Evolutionary conservation across 1,139 yeast species (phyloP), one percentile per base, ranked within the genome.

Genomic region (Debaryomycetaceae sp.): DNA sequence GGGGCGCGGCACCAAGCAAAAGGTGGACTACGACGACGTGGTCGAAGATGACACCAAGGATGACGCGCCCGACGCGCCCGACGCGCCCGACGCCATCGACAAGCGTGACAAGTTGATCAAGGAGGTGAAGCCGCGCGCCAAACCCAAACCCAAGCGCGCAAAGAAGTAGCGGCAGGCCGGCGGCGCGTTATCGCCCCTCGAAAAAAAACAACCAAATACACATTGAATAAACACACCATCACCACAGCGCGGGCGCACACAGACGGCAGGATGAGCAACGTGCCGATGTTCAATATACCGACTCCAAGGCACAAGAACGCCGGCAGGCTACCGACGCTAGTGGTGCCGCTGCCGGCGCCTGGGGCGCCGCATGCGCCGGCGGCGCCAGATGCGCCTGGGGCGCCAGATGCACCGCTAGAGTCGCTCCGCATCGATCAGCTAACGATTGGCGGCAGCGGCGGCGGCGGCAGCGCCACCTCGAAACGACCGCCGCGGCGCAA

Each of bases 11-110:
- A 54, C 65, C 2, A 65, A 65, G 34, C 64, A 65, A 19, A 60
- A 58, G 29, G 80, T 71, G 11, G 75, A 69, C 37, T 76, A 61
- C 35, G 79, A 72, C 25, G 91, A 78, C 39, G 81, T 75, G 14
- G 78, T 77, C 29, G 80, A 71, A 27, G 82, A 75, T 29, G 83
- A 73, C 30, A 78, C 77, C 20, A 46, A 45, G 4, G 58, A 58
- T 18, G 66, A 60, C 21, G 63, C 57, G 11, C 60, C 53, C 13
- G 57, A 46, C 9, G 62, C 54, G 16, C 61, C 50, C 7, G 48
- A 34, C 3, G 55, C 48, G 18, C 38, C 37, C 22, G 68, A 51
- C 22, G 51, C 49, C 36, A 53, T 62, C 20, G 72, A 65, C 36
- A 65, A 65, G 42, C 65, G 60, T 46, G 73, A 67, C 39, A 66